Conservation (phyloP, 2,329 filamentous ascomycete species). For the Microthyrium microscopicum region DNA sequence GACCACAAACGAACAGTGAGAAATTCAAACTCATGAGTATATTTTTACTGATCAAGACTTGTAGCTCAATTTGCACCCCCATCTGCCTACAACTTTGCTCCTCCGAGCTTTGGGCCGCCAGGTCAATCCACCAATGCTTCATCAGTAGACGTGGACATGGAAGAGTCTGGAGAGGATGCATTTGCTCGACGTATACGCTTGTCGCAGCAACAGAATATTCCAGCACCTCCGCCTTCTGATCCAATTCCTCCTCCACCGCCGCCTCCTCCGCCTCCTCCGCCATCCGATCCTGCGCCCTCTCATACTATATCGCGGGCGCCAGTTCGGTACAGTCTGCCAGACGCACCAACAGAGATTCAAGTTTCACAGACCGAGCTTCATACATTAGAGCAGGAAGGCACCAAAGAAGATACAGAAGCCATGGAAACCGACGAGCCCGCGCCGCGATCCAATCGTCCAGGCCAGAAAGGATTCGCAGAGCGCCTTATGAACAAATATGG, state of each 20-base stretch:
- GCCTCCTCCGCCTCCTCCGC: constrained; percentile 10
- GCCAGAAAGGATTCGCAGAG: constrained; percentile 70
- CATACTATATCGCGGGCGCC: constrained; percentile 60
- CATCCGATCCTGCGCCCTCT: constrained; percentile 16
- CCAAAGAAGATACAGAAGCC: constrained; percentile 19
- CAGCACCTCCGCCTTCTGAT: constrained; percentile 5
- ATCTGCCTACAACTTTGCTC: constrained; percentile 29
- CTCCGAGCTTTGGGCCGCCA: constrained; percentile 25
- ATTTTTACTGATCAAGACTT: constrained; percentile 1
- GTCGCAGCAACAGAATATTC: constrained; percentile 16
- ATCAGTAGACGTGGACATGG: constrained; percentile 33
- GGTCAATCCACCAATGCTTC: constrained; percentile 27
- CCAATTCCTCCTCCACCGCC: constrained; percentile 9
- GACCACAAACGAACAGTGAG: constrained; percentile 10
- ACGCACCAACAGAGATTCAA: constrained; percentile 34
- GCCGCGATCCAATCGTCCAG: constrained; percentile 49
- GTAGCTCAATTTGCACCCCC: constrained; percentile 30
- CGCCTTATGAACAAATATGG: constrained; percentile 88
- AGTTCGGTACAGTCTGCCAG: constrained; percentile 49
- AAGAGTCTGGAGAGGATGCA: constrained; percentile 54
- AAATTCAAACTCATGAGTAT: neutral
- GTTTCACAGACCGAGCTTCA: constrained; percentile 33
- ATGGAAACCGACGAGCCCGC: constrained; percentile 18
- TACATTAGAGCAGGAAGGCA: constrained; percentile 23
- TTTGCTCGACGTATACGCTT: constrained; percentile 47